These are phyloP conservation scores for Hippophae tibetana DNA, from an alignment of 306 rosid genomes.

Conservation along the genomic window DNA sequence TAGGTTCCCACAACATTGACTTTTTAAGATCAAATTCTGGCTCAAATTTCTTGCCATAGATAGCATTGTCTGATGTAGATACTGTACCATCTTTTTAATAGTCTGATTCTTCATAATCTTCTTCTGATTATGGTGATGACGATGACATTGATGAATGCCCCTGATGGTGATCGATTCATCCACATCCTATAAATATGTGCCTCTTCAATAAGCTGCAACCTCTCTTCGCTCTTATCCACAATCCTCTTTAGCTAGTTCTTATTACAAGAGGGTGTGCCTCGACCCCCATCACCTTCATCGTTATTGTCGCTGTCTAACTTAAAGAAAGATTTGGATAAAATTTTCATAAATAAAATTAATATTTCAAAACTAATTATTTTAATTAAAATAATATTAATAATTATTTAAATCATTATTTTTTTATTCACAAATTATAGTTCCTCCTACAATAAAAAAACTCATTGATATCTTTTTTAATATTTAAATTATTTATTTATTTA, in stretches of 20 bases:
- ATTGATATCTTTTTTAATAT: too few relatives aligned
- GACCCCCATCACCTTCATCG: constrained; percentile 13
- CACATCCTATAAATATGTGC: constrained; percentile 22
- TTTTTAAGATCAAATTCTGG: constrained; percentile 60
- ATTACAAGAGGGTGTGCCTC: constrained; percentile 19
- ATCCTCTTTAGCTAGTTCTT: constrained; percentile 20
- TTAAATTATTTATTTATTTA: too few relatives aligned
- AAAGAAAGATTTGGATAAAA: too few relatives aligned
- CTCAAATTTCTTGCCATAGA: constrained; percentile 44
- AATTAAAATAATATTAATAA: too few relatives aligned
- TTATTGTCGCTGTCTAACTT: constrained; percentile 1
- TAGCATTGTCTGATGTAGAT: constrained; percentile 55
- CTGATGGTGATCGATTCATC: not conserved
- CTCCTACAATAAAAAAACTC: too few relatives aligned
- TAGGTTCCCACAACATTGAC: constrained; percentile 33
- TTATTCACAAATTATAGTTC: too few relatives aligned
- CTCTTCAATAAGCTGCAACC: constrained; percentile 37
- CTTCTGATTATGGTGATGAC: constrained; percentile 9
- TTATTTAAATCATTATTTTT: too few relatives aligned
- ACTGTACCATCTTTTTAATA: constrained; percentile 21
- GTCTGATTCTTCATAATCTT: constrained; percentile 7
- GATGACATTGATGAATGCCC: constrained; percentile 6
- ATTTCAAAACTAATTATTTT: too few relatives aligned
- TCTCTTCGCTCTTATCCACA: constrained; percentile 28
- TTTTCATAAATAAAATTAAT: too few relatives aligned